Evolutionary conservation across 2,329 filamentous ascomycete species (phyloP), one percentile per base, ranked within the genome.

Genomic region (Diaporthe amygdali): DNA sequence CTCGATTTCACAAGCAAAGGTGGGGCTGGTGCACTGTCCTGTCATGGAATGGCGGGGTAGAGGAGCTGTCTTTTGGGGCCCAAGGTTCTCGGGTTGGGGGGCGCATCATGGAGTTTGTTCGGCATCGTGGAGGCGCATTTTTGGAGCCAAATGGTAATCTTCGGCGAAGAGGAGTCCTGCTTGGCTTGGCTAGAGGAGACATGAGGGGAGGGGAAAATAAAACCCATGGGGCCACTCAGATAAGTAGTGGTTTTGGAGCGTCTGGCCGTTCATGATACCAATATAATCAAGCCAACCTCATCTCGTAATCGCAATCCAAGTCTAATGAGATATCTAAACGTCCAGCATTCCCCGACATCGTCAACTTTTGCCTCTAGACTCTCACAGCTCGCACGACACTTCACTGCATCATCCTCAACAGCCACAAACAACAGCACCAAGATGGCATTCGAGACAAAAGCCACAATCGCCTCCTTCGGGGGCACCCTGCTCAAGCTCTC

Each of bases 401-500:
- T 72, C 20, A 64, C 56, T 32, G 9, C 56, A 30, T 27, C 66
- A 5, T 41, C 70, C 5, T 55, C 66, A 20, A 0, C 64, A 49
- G 5, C 61, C 71, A 39, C 22, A 56, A 51, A 1, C 37, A 34
- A 22, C 66, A 69, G 56, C 67, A 66, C 59, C 72, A 87, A 75
- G 74, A 96, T 96, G 95, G 86, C 93, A 72, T 95, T 98, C 87
- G 94, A 93, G 80, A 97, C 93, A 76, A 97, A 93, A 81, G 92
- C 94, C 72, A 94, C 93, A 74, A 97, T 98, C 83, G 89, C 92
- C 86, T 94, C 91, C 81, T 98, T 98, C 81, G 96, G 95, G 80
- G 96, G 96, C 80, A 95, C 95, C 84, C 92, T 99, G 72, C 90
- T 97, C 77, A 98, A 99, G 88, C 93, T 99, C 73, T 91, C 92